These are phyloP conservation scores for Apiospora arundinis DNA, from an alignment of 2,329 filamentous ascomycete species.

Conservation along the genomic window DNA sequence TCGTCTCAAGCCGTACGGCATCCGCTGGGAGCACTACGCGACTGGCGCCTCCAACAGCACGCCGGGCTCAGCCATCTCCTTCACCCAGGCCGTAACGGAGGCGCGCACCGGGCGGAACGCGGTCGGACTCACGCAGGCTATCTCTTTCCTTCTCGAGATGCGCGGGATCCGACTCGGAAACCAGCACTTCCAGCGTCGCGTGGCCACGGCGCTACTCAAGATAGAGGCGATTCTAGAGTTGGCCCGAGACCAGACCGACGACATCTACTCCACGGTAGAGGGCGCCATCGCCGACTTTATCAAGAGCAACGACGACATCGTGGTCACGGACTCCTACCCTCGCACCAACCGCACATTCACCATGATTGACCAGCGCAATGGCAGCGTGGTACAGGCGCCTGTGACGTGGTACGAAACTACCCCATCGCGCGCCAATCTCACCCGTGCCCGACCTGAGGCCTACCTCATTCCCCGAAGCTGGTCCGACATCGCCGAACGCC, in stretches of 20 bases:
- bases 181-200: constrained; percentile 37
- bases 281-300: constrained; percentile 34
- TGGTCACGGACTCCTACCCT: constrained; percentile 34
- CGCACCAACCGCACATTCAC: constrained; percentile 31
- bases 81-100: constrained; percentile 36
- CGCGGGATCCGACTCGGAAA: constrained; percentile 36
- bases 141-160: constrained; percentile 35
- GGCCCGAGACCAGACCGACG: constrained; percentile 32
- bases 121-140: constrained; percentile 34
- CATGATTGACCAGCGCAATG: constrained; percentile 33
- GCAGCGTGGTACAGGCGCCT: constrained; percentile 32
- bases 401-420: constrained; percentile 34
- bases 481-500: constrained; percentile 32
- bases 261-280: constrained; percentile 33
- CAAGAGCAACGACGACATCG: constrained; percentile 32
- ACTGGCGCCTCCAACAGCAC: constrained; percentile 29
- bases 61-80: constrained; percentile 27
- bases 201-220: constrained; percentile 36
- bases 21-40: constrained; percentile 43
- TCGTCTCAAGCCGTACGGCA: constrained; percentile 34
- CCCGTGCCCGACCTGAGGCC: constrained; percentile 33
- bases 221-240: constrained; percentile 35
- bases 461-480: constrained; percentile 36
- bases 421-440: constrained; percentile 33
- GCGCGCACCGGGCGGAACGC: constrained; percentile 34